phyloP scores from a whole-genome alignment of 257 asterid species.

The Eucommia ulmoides region DNA sequence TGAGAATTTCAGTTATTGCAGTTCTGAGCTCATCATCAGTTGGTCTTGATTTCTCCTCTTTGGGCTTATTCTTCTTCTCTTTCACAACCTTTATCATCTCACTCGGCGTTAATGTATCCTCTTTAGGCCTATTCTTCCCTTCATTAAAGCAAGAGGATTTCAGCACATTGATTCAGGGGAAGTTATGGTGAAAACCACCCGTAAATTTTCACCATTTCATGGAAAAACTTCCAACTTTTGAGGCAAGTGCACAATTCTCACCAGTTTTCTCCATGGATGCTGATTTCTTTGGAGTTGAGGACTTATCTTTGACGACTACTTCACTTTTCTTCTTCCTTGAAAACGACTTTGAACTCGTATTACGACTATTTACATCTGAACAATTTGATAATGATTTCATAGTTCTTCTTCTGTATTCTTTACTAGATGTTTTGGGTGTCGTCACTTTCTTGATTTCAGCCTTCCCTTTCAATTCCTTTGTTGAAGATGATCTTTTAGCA shows the following conservation, averaged over 20 bases:
- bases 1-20: conserved; percentile 26
- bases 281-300: conserved; percentile 41
- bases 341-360: conserved; percentile 34
- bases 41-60: conserved; percentile 21
- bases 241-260: conserved; percentile 14
- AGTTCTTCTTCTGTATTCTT: conserved; percentile 42
- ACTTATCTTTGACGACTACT: conserved; percentile 38
- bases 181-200: not conserved
- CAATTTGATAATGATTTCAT: conserved; percentile 34
- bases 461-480: conserved; percentile 35
- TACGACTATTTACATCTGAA: conserved; percentile 25
- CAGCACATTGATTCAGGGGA: not conserved
- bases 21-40: conserved; percentile 33
- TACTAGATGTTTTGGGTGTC: conserved; percentile 32
- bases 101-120: conserved; percentile 21
- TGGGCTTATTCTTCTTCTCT: conserved; percentile 24
- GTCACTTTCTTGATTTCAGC: conserved; percentile 36
- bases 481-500: conserved; percentile 33
- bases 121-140: conserved; percentile 29
- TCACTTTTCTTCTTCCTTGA: conserved; percentile 52
- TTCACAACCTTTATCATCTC: conserved; percentile 31
- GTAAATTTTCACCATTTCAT: too few species aligned
- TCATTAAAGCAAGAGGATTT: conserved; percentile 7
- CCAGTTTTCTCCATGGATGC: conserved; percentile 47
- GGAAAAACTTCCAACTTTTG: too few species aligned